These are phyloP conservation scores for Curvularia sp. DNA, from an alignment of 2,329 filamentous ascomycete species.

Conservation along the genomic window DNA sequence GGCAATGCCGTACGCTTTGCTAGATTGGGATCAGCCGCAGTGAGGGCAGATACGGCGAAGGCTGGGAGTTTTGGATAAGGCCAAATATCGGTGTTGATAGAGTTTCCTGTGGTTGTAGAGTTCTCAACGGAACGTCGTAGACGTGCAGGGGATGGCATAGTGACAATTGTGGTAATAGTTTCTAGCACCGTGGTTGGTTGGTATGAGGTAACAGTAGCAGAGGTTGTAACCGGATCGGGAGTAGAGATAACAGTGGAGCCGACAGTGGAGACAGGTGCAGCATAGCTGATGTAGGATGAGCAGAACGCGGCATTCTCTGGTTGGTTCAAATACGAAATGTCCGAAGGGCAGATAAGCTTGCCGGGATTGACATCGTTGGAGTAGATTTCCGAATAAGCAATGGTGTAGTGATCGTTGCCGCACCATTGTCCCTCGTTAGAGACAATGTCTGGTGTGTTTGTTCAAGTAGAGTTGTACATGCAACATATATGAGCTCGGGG, in stretches of 20 bases:
- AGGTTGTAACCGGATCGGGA: neutral
- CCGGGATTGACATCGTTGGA: neutral
- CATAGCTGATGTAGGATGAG: neutral
- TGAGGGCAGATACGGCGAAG: too few species aligned
- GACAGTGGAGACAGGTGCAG: neutral
- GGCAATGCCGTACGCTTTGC: neutral
- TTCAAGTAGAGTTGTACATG: slow-evolving; percentile 4
- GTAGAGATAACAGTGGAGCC: neutral
- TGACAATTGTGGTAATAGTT: neutral
- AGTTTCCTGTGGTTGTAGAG: neutral
- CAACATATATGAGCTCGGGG: neutral
- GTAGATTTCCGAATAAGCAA: neutral
- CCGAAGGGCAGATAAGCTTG: neutral
- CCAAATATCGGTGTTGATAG: too few species aligned
- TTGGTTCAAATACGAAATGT: neutral
- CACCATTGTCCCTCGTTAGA: neutral
- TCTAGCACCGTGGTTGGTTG: neutral
- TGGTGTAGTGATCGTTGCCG: slow-evolving; percentile 2
- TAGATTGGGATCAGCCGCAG: neutral
- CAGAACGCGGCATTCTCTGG: neutral
- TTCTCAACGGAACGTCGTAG: neutral
- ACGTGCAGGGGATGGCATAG: neutral
- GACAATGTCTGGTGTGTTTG: neutral
- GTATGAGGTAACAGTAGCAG: neutral
- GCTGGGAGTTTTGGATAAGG: too few species aligned